These are phyloP conservation scores for Xylariaceae sp. DNA, from an alignment of 2,329 filamentous ascomycete genomes.

Conservation along the genomic window DNA sequence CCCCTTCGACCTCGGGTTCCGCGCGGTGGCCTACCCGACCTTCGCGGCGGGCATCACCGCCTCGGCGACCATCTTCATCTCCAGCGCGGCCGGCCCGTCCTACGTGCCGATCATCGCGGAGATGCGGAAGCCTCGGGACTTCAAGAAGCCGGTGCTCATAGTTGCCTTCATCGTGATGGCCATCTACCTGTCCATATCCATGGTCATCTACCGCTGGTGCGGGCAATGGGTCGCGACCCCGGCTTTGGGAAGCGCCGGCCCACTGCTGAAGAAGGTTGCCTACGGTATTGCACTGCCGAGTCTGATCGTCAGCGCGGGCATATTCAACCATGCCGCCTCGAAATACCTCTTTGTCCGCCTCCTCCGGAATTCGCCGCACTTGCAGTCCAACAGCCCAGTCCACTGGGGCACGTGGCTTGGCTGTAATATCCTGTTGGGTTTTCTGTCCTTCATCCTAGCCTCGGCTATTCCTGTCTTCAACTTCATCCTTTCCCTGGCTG, in stretches of 20 bases:
- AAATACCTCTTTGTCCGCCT: constrained; percentile 34
- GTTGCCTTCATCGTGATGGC: background rate
- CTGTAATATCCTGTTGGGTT: constrained; percentile 21
- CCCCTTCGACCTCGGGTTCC: constrained; percentile 46
- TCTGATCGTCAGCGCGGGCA: constrained; percentile 20
- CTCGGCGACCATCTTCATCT: constrained; percentile 46
- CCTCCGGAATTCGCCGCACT: constrained; percentile 28
- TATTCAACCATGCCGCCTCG: constrained; percentile 31
- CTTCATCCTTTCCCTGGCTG: constrained; percentile 26
- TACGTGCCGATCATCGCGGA: constrained; percentile 52
- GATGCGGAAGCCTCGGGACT: constrained; percentile 18
- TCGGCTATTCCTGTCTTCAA: constrained; percentile 29
- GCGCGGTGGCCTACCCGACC: constrained; percentile 40
- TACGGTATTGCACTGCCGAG: constrained; percentile 25
- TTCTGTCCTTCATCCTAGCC: constrained; percentile 25
- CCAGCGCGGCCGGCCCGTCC: constrained; percentile 42
- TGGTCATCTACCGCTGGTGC: background rate
- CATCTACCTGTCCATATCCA: background rate
- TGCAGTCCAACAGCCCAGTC: constrained; percentile 26
- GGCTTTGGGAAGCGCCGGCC: background rate
- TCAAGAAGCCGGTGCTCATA: background rate
- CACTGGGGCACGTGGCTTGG: constrained; percentile 32
- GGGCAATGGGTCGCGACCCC: background rate
- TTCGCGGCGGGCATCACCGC: constrained; percentile 49
- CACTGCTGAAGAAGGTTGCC: constrained; percentile 17